These are phyloP conservation scores for Curvularia sp. DNA, from an alignment of 2,329 filamentous ascomycete species.

Conservation along the genomic window DNA sequence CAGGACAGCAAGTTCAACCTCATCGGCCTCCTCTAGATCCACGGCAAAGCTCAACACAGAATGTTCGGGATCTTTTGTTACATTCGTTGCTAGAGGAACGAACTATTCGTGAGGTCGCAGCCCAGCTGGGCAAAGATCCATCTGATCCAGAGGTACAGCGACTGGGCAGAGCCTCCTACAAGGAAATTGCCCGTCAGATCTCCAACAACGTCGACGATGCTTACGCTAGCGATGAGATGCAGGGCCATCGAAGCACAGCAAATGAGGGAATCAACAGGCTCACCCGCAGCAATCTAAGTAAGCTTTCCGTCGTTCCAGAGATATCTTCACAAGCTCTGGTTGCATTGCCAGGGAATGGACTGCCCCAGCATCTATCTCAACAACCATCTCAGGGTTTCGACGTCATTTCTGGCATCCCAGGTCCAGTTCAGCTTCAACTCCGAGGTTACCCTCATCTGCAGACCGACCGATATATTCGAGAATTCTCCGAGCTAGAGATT, in stretches of 20 bases:
- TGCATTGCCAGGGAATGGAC: slow-evolving; percentile 20
- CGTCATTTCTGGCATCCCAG: slow-evolving; percentile 24
- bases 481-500: slow-evolving; percentile 55
- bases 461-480: slow-evolving; percentile 43
- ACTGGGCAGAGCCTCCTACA: slow-evolving; percentile 51
- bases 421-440: slow-evolving; percentile 29
- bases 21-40: slow-evolving; percentile 23
- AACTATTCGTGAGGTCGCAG: slow-evolving; percentile 50
- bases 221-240: slow-evolving; percentile 51
- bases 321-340: slow-evolving; percentile 36
- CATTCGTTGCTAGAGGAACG: slow-evolving; percentile 57
- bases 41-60: slow-evolving; percentile 34
- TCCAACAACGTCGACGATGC: slow-evolving; percentile 49
- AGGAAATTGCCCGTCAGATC: slow-evolving; percentile 48
- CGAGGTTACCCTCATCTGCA: slow-evolving; percentile 42
- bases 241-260: slow-evolving; percentile 42
- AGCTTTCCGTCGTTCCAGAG: slow-evolving; percentile 29
- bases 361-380: slow-evolving; percentile 13
- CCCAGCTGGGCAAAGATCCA: slow-evolving; percentile 43
- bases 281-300: slow-evolving; percentile 36
- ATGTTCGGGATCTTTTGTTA: slow-evolving; percentile 51
- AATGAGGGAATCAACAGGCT: slow-evolving; percentile 51
- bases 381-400: slow-evolving; percentile 26
- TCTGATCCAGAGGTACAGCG: slow-evolving; percentile 49
- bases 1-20: slow-evolving; percentile 22